Base-by-base conservation (phyloP, 139 green algal species). In the Astrephomene gubernaculifera region DNA sequence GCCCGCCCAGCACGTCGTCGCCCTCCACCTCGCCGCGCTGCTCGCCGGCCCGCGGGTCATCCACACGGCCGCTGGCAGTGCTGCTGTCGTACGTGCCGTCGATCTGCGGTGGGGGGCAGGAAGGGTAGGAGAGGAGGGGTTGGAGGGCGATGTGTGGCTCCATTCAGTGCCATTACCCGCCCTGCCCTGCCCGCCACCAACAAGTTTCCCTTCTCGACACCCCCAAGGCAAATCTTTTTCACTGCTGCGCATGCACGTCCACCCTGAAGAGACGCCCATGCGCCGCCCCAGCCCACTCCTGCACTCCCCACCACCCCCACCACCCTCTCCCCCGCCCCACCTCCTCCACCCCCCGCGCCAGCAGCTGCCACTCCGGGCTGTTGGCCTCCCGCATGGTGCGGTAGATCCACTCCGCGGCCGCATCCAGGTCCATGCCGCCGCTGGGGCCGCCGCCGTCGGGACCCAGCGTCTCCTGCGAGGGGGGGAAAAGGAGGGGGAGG, bases 391-490 rank as follows among this genome's bases (percentile, higher is more conserved):
- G 41, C 74, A 87, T 52, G 33, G 29, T 39, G 90, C 49, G 2
- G 65, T 94, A 94, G 36, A 96, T 91, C 93, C 93, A 96, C 53
- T 93, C 87, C 2, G 93, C 85, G 19, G 94, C 92, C 24, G 86
- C 72, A 31, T 89, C 78, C 14, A 88, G 81, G 70, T 92, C 80
- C 43, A 93, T 81, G 31, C 53, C 79, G 2, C 52, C 44, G 21
- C 43, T 17, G 4, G 24, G 33, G 22, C 22, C 57, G 41, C 57
- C 43, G 41, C 36, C 53, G 14, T 85, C 63, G 27, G 33, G 9
- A 33, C 49, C 45, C 64, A 86, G 52, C 12, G 61, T 33, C 68
- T 79, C 65, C 67, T 86, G 81, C 38, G 29, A 45, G 29, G 25
- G 8, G 44, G 38, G 27, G n/a, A 31, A 65, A 19, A 24, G 14